These are phyloP conservation scores for Hibiscus syriacus DNA, from an alignment of 345 rosid species.

Conservation along the genomic window DNA sequence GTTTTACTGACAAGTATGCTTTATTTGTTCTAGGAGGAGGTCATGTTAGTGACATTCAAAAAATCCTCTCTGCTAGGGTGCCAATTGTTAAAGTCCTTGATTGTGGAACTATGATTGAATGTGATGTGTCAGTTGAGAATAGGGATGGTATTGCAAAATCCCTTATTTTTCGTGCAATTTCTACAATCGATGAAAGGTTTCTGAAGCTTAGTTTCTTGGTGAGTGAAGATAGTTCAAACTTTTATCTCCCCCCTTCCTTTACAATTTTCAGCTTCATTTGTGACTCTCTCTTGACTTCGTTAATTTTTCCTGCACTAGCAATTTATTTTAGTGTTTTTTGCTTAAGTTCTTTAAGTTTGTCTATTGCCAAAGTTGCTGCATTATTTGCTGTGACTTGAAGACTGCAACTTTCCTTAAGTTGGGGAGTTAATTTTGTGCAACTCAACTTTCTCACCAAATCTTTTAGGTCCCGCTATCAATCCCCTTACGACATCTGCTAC, in stretches of 20 bases:
- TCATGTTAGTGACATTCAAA: slow-evolving; percentile 28
- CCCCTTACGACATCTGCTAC: neutral
- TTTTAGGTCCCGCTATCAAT: neutral
- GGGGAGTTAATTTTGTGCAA: neutral
- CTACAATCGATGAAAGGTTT: slow-evolving; percentile 51
- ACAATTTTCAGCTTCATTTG: neutral
- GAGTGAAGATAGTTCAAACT: slow-evolving; percentile 8
- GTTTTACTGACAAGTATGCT: neutral
- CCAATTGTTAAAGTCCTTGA: slow-evolving; percentile 46
- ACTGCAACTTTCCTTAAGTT: neutral
- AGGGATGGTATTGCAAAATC: slow-evolving; percentile 40
- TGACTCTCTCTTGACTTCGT: neutral
- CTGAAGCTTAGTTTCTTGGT: slow-evolving; percentile 54
- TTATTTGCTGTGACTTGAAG: neutral
- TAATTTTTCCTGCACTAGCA: neutral
- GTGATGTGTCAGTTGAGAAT: slow-evolving; percentile 43
- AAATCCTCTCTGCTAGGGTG: slow-evolving; percentile 40
- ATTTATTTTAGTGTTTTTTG: neutral
- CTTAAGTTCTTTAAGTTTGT: neutral
- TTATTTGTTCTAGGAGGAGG: slow-evolving; percentile 31
- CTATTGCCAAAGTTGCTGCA: neutral
- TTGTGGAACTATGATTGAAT: slow-evolving; percentile 29
- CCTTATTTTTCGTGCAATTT: slow-evolving; percentile 29
- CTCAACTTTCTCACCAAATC: neutral
- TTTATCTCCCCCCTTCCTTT: neutral